A percentile compares a stretch with the other conserved stretches of the same genome.
phyloP scores from a whole-genome alignment of 2,329 filamentous ascomycete genomes.

The Pleurostoma richardsiae region DNA sequence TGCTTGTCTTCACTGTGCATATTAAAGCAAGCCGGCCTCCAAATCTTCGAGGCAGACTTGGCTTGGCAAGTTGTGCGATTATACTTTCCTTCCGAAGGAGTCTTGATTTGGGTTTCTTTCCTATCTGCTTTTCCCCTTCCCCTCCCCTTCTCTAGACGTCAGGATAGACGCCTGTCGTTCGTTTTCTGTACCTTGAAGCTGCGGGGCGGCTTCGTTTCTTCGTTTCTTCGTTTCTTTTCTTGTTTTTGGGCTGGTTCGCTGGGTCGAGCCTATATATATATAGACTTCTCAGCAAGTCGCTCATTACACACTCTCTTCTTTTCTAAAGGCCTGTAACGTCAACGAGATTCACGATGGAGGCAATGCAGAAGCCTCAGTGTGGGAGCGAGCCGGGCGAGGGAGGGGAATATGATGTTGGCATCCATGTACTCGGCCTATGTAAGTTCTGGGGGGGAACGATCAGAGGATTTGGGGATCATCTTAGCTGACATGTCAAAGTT shows the following conservation, averaged over 20 bases:
- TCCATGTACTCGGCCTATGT: constrained; percentile 37
- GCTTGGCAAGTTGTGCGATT: too few species aligned
- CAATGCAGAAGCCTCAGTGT: constrained; percentile 30
- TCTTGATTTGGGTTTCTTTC: constrained; percentile 13
- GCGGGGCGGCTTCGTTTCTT: constrained; percentile 29
- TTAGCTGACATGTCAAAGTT: constrained; percentile 18
- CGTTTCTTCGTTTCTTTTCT: constrained; percentile 13
- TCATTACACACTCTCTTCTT: too few species aligned
- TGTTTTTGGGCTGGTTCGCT: constrained; percentile 5
- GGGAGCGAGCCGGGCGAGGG: constrained; percentile 24
- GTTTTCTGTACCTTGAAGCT: constrained; percentile 20
- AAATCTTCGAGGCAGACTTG: too few species aligned
- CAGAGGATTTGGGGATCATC: not conserved
- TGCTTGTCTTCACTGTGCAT: constrained; percentile 18
- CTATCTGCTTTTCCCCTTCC: constrained; percentile 10
- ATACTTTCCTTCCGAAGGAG: too few species aligned
- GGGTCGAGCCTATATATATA: not conserved
- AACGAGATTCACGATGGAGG: constrained; percentile 2
- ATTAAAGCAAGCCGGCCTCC: constrained; percentile 20
- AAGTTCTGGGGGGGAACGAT: constrained; percentile 14
- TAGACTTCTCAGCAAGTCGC: too few species aligned
- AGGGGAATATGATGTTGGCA: constrained; percentile 35
- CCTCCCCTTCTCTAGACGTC: constrained; percentile 14
- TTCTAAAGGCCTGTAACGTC: too few species aligned
- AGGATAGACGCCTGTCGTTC: constrained; percentile 16